Percentiles rank a stretch among this genome's conserved stretches.
These are phyloP conservation scores for Limonium bicolor DNA, from an alignment of 148 eudicot species.

Conservation along the genomic window DNA sequence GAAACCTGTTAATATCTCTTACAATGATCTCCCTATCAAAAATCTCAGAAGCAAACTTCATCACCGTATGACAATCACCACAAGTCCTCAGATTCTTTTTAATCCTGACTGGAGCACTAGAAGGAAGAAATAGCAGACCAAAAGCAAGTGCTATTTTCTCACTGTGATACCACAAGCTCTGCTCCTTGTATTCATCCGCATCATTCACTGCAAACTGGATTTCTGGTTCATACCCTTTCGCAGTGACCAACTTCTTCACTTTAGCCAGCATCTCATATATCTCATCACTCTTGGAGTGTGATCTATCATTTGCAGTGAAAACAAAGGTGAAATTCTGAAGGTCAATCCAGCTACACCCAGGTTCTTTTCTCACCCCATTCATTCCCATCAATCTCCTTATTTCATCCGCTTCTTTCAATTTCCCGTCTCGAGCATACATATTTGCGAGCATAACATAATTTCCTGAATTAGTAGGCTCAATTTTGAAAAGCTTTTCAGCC, in stretches of 20 bases:
- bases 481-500: constrained; percentile 17
- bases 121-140: constrained; percentile 18
- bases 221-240: constrained; percentile 23
- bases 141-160: constrained; percentile 39
- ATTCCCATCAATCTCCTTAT: constrained; percentile 32
- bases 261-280: constrained; percentile 22
- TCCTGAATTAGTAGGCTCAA: constrained; percentile 27
- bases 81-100: constrained; percentile 30
- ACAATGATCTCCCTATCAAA: constrained; percentile 25
- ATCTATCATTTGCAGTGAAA: constrained; percentile 25
- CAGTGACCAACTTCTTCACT: constrained; percentile 20
- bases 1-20: constrained; percentile 33
- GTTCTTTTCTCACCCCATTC: constrained; percentile 27
- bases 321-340: constrained; percentile 24
- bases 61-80: constrained; percentile 28
- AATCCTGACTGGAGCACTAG: constrained; percentile 20
- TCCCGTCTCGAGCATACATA: constrained; percentile 23
- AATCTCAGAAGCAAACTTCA: constrained; percentile 24
- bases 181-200: constrained; percentile 19
- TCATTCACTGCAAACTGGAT: constrained; percentile 15
- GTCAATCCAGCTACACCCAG: constrained; percentile 53
- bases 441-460: constrained; percentile 37
- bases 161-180: constrained; percentile 30
- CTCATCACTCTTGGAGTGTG: constrained; percentile 19
- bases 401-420: constrained; percentile 27